These are phyloP conservation scores for Prunus salicina DNA, from an alignment of 306 rosid species.

Conservation along the genomic window DNA sequence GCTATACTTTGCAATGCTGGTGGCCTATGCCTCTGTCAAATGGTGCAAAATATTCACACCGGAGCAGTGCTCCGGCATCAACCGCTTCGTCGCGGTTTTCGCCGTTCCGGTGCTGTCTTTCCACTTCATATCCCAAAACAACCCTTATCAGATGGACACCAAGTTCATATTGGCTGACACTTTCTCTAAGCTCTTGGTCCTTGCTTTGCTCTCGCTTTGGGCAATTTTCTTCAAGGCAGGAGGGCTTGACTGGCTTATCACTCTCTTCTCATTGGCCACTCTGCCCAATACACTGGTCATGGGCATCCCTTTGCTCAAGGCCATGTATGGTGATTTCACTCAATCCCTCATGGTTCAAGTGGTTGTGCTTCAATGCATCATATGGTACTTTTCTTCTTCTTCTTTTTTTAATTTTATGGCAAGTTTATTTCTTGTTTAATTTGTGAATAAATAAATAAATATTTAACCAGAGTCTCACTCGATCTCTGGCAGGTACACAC, in stretches of 20 bases:
- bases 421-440: background rate
- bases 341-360: slow-evolving; percentile 44
- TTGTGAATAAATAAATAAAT: background rate
- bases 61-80: slow-evolving; percentile 47
- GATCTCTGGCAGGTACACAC: slow-evolving; percentile 33
- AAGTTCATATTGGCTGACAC: slow-evolving; percentile 39
- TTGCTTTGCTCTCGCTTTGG: slow-evolving; percentile 31
- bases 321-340: slow-evolving; percentile 47
- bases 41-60: slow-evolving; percentile 42
- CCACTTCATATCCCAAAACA: slow-evolving; percentile 45
- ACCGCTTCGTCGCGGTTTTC: slow-evolving; percentile 48
- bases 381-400: slow-evolving; percentile 21
- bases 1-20: slow-evolving; percentile 45
- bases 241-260: slow-evolving; percentile 39
- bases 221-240: slow-evolving; percentile 17
- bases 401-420: background rate
- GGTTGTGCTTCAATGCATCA: slow-evolving; percentile 49
- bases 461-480: background rate
- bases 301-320: slow-evolving; percentile 47
- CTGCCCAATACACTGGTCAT: slow-evolving; percentile 46
- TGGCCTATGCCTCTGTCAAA: slow-evolving; percentile 41
- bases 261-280: slow-evolving; percentile 39
- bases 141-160: slow-evolving; percentile 46
- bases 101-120: slow-evolving; percentile 45
- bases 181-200: slow-evolving; percentile 35